Evolutionary conservation across 75 land plant genomes (phyloP).

Genomic region (Picea glauca): DNA sequence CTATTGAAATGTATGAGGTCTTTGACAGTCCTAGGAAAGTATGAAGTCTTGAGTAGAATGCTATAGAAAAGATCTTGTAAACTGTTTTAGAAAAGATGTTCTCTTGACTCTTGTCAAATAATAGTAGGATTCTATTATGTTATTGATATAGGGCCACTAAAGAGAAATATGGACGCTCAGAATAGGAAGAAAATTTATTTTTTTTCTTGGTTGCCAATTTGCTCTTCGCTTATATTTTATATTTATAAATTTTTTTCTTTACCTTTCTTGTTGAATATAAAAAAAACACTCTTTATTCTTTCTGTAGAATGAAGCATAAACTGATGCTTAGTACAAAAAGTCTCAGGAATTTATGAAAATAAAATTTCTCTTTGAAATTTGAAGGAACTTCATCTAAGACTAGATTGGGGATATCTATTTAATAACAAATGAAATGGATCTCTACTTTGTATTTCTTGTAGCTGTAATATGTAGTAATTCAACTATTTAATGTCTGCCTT

Average conservation of each 20-base stretch:
- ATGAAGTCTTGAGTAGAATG: background rate
- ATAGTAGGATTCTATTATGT: background rate
- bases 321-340: background rate
- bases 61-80: background rate
- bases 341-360: background rate
- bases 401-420: background rate
- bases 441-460: background rate
- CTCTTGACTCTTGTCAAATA: no score
- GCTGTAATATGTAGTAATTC: background rate
- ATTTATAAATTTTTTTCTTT: background rate
- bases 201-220: background rate
- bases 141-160: background rate
- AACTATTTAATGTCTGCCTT: background rate
- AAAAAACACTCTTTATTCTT: conserved; percentile 3
- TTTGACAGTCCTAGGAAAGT: background rate
- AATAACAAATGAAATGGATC: background rate
- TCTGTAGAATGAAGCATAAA: background rate
- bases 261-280: background rate
- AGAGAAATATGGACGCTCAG: background rate
- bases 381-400: background rate
- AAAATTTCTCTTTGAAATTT: background rate
- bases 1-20: background rate
- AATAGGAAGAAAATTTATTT: background rate
- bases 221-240: background rate
- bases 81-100: no score